Evolutionary conservation across 2,329 filamentous ascomycete species (phyloP).

Genomic region (Curvularia sp.): DNA sequence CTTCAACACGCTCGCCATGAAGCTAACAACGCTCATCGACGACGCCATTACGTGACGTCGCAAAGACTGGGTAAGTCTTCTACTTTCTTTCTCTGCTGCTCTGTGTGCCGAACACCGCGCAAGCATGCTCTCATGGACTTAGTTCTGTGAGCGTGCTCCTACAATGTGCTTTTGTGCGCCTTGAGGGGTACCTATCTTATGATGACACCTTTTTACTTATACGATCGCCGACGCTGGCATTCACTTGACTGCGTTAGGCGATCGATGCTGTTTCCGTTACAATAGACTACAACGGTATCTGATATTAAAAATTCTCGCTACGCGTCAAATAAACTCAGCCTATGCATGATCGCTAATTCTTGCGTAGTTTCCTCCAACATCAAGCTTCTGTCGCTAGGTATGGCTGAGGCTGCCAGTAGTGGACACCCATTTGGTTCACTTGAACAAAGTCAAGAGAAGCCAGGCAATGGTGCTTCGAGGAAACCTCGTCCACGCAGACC

Average conservation of each 20-base stretch:
- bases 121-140: background rate
- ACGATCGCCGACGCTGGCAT: conserved; percentile 35
- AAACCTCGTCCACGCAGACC: conserved; percentile 51
- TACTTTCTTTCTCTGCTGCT: background rate
- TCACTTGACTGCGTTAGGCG: conserved; percentile 42
- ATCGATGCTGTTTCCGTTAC: conserved; percentile 45
- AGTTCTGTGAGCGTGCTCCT: background rate
- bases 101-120: background rate
- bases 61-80: conserved; percentile 20
- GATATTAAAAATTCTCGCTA: conserved; percentile 24
- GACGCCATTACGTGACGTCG: conserved; percentile 22
- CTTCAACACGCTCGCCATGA: conserved; percentile 19
- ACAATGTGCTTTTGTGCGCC: conserved; percentile 2
- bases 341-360: conserved; percentile 17
- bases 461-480: conserved; percentile 28
- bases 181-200: conserved; percentile 13
- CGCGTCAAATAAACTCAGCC: conserved; percentile 3
- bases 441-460: conserved; percentile 21
- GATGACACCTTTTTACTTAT: conserved; percentile 42
- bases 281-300: conserved; percentile 53
- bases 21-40: conserved; percentile 15
- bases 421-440: conserved; percentile 15
- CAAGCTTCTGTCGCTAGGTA: conserved; percentile 16
- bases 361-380: conserved; percentile 21
- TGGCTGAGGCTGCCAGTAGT: conserved; percentile 23